Evolutionary conservation across 352 stramenopile species (phyloP), one percentile per base, ranked within the genome.

Genomic region (Detonula confervacea): DNA sequence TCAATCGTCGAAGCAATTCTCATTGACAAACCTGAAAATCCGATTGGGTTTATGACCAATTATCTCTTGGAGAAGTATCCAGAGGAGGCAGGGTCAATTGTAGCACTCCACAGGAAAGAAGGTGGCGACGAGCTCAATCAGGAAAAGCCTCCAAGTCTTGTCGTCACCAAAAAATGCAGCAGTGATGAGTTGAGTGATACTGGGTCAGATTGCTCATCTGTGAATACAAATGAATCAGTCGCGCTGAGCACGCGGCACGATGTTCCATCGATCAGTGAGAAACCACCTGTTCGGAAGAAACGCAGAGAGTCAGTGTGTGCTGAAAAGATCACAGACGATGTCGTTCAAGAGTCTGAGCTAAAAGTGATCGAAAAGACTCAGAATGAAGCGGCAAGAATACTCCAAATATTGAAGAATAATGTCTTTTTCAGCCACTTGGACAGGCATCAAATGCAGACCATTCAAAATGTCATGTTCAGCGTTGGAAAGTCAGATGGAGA

Each of bases 381-480:
- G 14, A 46, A 70, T 8, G 86, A 93, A 63, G 66, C 77, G 39
- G 72, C 64, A 16, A 83, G 79, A 67, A 93, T 93, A 63, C 49
- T 77, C 35, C 66, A 91, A 39, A 81, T 81, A 30, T 27, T 95
- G 5, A 83, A 87, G 46, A 80, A 89, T 8, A 95, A 95, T 59
- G 83, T 95, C 47, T 77, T 94, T 25, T 94, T 94, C 72, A 66
- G 59, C 27, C 61, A 90, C 59, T 62, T 91, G 7, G 80, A 90
- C 62, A 42, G 74, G 20, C 61, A 83, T 27, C 82, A 94, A 65
- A 87, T 86, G 60, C 64, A 89, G 14, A 71, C 72, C 22, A 73
- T 95, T n/a, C 73, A 90, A 52, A 73, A 93, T 52, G 90, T 92
- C 11, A 95, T 97, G 81, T 91, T 93, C 70, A 49, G 73, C 5